Evolutionary conservation across 2,329 filamentous ascomycete species (phyloP).

Genomic region (Aspergillus sp.): DNA sequence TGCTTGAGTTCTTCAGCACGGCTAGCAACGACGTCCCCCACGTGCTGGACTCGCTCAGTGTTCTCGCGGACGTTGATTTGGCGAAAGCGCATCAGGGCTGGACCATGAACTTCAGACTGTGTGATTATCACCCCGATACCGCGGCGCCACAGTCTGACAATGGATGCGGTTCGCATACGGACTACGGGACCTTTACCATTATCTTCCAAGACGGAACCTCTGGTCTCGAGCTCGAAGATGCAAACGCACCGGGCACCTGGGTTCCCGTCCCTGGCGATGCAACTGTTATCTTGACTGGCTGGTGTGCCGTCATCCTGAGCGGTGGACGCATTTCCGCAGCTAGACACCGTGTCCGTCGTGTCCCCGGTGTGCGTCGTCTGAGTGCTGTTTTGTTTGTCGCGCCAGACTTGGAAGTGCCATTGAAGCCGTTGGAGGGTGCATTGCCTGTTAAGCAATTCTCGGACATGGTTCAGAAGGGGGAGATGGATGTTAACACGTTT

Average conservation of each 20-base stretch:
- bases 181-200: slow-evolving; percentile 2
- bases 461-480: not conserved
- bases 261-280: slow-evolving; percentile 1
- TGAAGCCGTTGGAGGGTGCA: not conserved
- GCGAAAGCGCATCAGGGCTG: not conserved
- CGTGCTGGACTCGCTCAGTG: slow-evolving; percentile 2
- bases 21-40: slow-evolving; percentile 1
- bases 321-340: slow-evolving; percentile 1
- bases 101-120: slow-evolving; percentile 2
- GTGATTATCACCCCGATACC: slow-evolving; percentile 3
- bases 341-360: slow-evolving; percentile 2
- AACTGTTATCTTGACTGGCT: slow-evolving; percentile 4
- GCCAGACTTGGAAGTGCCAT: not conserved
- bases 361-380: slow-evolving; percentile 3
- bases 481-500: slow-evolving; percentile 1
- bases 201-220: slow-evolving; percentile 7
- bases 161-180: slow-evolving; percentile 4
- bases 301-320: slow-evolving; percentile 3
- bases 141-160: not conserved
- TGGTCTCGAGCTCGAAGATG: slow-evolving; percentile 2
- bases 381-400: slow-evolving; percentile 4
- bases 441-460: not conserved
- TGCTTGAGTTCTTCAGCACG: slow-evolving; percentile 1
- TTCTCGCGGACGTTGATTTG: slow-evolving; percentile 3
- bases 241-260: not conserved